Conservation (phyloP, 2,329 filamentous ascomycete species). For the Rasamsonia emersonii region DNA sequence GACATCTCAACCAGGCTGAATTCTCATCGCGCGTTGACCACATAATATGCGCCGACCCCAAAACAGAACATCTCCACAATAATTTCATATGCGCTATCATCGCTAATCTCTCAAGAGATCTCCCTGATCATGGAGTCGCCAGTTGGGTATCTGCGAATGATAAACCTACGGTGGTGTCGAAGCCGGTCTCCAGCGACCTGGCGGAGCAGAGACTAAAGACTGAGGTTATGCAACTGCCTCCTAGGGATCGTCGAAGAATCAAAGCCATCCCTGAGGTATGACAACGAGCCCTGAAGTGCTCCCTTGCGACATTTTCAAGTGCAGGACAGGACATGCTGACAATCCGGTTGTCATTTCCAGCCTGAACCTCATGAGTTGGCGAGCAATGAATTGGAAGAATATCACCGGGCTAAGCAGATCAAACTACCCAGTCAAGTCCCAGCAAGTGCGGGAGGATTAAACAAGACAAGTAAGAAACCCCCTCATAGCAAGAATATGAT, state of each 20-base stretch:
- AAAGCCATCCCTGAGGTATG: slow-evolving; percentile 46
- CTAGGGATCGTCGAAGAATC: slow-evolving; percentile 51
- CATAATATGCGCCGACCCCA: slow-evolving; percentile 45
- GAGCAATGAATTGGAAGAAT: slow-evolving; percentile 33
- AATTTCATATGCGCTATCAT: slow-evolving; percentile 52
- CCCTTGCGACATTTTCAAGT: too few relatives aligned
- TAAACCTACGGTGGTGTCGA: slow-evolving; percentile 40
- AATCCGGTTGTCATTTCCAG: slow-evolving; percentile 14
- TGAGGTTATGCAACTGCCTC: slow-evolving; percentile 55
- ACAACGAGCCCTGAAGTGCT: neutral
- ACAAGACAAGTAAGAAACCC: slow-evolving; percentile 61
- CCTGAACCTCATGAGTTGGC: slow-evolving; percentile 25
- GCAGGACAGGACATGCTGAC: slow-evolving; percentile 7
- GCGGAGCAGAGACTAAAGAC: slow-evolving; percentile 55
- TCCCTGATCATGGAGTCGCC: slow-evolving; percentile 54
- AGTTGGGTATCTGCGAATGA: slow-evolving; percentile 56
- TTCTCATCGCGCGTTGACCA: slow-evolving; percentile 48
- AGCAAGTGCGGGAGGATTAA: slow-evolving; percentile 62
- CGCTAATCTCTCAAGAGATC: slow-evolving; percentile 51
- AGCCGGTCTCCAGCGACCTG: slow-evolving; percentile 49
- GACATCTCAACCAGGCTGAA: slow-evolving; percentile 53
- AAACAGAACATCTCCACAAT: slow-evolving; percentile 53
- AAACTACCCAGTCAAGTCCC: slow-evolving; percentile 55
- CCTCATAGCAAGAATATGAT: slow-evolving; percentile 7
- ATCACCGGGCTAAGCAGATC: slow-evolving; percentile 38